phyloP scores from a whole-genome alignment of 139 green algal species.

The Yamagishiella unicocca region DNA sequence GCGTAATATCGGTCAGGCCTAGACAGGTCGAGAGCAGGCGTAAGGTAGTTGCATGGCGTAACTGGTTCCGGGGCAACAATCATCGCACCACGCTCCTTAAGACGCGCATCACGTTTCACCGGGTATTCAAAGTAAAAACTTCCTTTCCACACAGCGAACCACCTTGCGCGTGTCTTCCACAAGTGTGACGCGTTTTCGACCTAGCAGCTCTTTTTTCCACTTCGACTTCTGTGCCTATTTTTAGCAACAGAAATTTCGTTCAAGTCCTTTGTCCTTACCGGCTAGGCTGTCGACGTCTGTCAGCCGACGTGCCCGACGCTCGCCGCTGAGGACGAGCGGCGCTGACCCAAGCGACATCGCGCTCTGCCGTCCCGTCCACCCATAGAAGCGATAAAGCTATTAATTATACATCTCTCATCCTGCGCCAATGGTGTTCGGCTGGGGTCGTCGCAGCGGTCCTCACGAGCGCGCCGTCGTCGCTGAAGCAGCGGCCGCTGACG shows the following conservation, averaged over 20 bases:
- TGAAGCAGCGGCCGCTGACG: not conserved
- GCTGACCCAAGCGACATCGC: too few relatives aligned
- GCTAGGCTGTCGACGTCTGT: not conserved
- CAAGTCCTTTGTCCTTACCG: not conserved
- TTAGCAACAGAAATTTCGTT: not conserved
- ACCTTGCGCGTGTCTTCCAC: too few relatives aligned
- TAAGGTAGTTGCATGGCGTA: not conserved
- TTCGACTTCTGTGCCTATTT: too few relatives aligned
- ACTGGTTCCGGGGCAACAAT: not conserved
- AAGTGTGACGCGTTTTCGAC: too few relatives aligned
- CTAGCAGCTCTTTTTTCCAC: too few relatives aligned
- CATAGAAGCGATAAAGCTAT: not conserved
- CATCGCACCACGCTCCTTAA: not conserved
- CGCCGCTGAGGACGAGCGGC: not conserved
- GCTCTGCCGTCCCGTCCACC: too few relatives aligned
- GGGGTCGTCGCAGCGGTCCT: not conserved
- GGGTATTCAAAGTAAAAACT: too few relatives aligned
- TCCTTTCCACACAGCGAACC: too few relatives aligned
- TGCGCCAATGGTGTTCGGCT: constrained; percentile 12
- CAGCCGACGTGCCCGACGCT: not conserved
- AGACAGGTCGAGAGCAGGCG: not conserved
- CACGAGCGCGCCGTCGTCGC: not conserved
- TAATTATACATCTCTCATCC: not conserved
- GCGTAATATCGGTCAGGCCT: not conserved
- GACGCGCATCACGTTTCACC: too few relatives aligned